Base-by-base conservation (phyloP, 1,284 basidiomycete species). In the Cryptococcus wingfieldii region DNA sequence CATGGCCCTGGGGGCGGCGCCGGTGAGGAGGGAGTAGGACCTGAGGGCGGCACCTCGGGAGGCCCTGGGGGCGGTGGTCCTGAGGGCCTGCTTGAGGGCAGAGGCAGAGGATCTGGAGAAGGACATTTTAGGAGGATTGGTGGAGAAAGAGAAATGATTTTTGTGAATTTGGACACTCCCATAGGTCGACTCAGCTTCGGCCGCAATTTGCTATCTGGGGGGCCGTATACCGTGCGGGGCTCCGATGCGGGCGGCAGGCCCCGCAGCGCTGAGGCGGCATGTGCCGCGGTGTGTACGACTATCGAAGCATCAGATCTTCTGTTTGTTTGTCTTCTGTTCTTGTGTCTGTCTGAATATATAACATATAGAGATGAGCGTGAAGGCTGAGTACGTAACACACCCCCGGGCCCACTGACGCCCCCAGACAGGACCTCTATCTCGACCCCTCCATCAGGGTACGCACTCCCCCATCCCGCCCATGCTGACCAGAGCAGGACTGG, bases 401-500 rank as follows among this genome's bases (percentile, higher is more conserved):
- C 12, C 31, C 10, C 16, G 23, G 10, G 14, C n/a, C 23, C 19
- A 50, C 23, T 14, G 19, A 48, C 27, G 38, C 25, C 43, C 38
- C 49, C 16, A 74, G 75, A 52, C 72, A 76, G 57, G 69, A 76
- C 41, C 80, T 94, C 61, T 93, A 90, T 76, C 85, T 95, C 54
- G 91, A 94, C 79, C 90, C 91, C 47, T 89, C 92, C 76, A 95
- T 96, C 74, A 84, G 92, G 89, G 92, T 79, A 47, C 54, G 78
- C 60, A 10, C 31, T 28, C 14, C 9, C 23, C 27, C 23, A 14
- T 2, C 31, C 23, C 23, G 23, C 37, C n/a, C 23, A n/a, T 38
- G 47, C 59, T 63, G 51, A 64, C 45, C 9, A 2, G 18, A 65
- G 25, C 67, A 80, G 72, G 77, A 81, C 66, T 82, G 81, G 82